Evolutionary conservation across 306 rosid genomes (phyloP).

Genomic region (Rubus idaeus): DNA sequence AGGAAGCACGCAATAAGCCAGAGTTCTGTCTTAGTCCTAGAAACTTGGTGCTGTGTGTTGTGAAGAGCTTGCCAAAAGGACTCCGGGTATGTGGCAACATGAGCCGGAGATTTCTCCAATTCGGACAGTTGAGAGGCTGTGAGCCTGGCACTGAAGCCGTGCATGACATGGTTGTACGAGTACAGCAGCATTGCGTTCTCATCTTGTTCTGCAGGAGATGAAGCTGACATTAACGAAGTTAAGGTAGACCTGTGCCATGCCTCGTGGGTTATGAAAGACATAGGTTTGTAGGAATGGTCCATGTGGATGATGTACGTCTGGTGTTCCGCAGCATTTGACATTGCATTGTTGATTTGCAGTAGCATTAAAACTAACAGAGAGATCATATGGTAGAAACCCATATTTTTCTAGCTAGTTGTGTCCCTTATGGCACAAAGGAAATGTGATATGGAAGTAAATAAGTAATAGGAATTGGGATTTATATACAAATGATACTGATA

Average conservation of each 20-base stretch:
- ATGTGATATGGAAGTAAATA: neutral
- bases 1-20: slow-evolving; percentile 30
- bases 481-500: neutral
- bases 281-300: neutral
- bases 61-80: slow-evolving; percentile 9
- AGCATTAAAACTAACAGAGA: neutral
- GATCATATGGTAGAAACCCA: neutral
- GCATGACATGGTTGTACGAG: slow-evolving; percentile 22
- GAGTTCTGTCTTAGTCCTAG: slow-evolving; percentile 4
- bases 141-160: slow-evolving; percentile 27
- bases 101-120: neutral
- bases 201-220: neutral
- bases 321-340: neutral
- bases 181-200: slow-evolving; percentile 9
- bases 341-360: neutral
- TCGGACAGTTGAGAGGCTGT: neutral
- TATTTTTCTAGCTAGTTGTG: neutral
- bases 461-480: neutral
- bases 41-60: slow-evolving; percentile 20
- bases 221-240: neutral
- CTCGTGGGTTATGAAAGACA: neutral
- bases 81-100: slow-evolving; percentile 2
- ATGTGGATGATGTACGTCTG: slow-evolving; percentile 9
- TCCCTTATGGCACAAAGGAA: neutral
- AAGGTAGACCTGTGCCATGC: slow-evolving; percentile 2